Percentiles rank a stretch among this genome's conserved stretches.
These are phyloP conservation scores for Cladophialophora chaetospira DNA, from an alignment of 2,329 filamentous ascomycete genomes.

Conservation along the genomic window DNA sequence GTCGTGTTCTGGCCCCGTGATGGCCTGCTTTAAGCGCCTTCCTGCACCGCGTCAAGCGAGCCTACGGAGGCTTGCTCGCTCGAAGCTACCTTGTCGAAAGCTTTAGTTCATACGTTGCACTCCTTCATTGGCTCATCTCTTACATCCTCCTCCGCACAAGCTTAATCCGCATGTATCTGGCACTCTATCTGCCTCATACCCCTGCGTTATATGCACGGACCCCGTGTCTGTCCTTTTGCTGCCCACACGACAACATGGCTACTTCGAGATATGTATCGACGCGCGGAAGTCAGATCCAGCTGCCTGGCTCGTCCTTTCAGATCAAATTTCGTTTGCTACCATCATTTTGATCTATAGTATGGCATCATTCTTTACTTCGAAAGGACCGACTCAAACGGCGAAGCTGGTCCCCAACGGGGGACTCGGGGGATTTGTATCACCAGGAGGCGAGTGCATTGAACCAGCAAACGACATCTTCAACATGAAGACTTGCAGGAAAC, in stretches of 20 bases:
- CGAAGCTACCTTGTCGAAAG: constrained; percentile 1
- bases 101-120: too few relatives aligned
- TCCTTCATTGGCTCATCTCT: not conserved
- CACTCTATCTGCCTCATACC: constrained; percentile 18
- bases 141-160: not conserved
- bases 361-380: constrained; percentile 23
- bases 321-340: not conserved
- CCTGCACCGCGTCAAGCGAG: not conserved
- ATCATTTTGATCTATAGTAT: constrained; percentile 7
- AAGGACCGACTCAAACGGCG: not conserved
- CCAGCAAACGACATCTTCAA: not conserved
- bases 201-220: not conserved
- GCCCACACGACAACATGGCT: not conserved
- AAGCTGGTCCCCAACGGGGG: constrained; percentile 22
- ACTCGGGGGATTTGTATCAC: constrained; percentile 20
- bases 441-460: not conserved
- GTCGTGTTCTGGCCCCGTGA: constrained; percentile 21
- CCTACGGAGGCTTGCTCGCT: not conserved
- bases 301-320: not conserved
- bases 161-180: constrained; percentile 8
- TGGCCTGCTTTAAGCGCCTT: constrained; percentile 26
- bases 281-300: not conserved
- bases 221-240: not conserved
- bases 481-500: not conserved
- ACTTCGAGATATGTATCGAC: not conserved